Percentiles rank a stretch among this genome's conserved stretches.
Conservation (phyloP, 139 green algal genomes). For the Closterium sp. region DNA sequence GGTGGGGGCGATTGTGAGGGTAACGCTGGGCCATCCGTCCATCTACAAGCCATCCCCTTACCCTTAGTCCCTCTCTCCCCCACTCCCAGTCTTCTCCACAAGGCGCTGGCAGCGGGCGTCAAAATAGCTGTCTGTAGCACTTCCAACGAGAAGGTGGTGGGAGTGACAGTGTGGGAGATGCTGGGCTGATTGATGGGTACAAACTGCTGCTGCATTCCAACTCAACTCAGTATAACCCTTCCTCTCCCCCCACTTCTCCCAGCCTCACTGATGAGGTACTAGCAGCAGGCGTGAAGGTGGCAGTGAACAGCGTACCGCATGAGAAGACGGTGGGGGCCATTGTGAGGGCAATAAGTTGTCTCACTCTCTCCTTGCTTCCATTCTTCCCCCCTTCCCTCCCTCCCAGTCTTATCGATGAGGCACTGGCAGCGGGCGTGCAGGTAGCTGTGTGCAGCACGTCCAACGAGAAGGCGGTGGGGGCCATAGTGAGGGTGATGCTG, state of each 20-base stretch:
- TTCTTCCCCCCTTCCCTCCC: background rate
- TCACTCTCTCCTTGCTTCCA: background rate
- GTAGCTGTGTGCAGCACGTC: constrained; percentile 97
- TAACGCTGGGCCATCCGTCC: constrained; percentile 73
- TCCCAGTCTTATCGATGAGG: constrained; percentile 62
- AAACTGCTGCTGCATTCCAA: too few relatives aligned
- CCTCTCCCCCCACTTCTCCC: background rate
- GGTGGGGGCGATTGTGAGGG: constrained; percentile 84
- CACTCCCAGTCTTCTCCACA: constrained; percentile 37
- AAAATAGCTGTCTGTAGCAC: constrained; percentile 95
- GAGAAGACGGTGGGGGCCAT: constrained; percentile 92
- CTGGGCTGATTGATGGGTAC: too few relatives aligned
- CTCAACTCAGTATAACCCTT: too few relatives aligned
- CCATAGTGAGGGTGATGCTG: constrained; percentile 85
- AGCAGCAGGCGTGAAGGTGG: constrained; percentile 75
- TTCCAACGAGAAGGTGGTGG: constrained; percentile 93
- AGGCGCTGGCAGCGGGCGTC: constrained; percentile 76
- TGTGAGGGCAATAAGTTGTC: too few relatives aligned
- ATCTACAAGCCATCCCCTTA: too few relatives aligned
- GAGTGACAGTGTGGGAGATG: constrained; percentile 82
- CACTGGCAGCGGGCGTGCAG: constrained; percentile 73
- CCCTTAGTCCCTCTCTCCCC: background rate
- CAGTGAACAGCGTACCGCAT: constrained; percentile 98
- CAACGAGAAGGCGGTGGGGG: constrained; percentile 93
- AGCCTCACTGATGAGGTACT: constrained; percentile 69